Evolutionary conservation across 495 filamentous ascomycete species (phyloP).

Genomic region (Penicillium ochrochloron): DNA sequence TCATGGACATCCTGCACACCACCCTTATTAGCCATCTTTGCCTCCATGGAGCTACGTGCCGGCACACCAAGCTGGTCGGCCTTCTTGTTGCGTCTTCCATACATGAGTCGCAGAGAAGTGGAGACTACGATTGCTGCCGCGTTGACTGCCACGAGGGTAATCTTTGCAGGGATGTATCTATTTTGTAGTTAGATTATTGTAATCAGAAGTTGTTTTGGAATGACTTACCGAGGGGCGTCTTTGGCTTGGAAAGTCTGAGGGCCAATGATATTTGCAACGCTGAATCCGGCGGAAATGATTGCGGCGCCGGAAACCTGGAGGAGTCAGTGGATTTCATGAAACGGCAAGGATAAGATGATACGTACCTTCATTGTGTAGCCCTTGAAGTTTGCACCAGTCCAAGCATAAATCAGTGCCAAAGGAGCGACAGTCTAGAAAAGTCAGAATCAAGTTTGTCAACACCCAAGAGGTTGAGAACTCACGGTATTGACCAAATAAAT

Average conservation of each 20-base stretch:
- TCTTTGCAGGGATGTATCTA: slow-evolving; percentile 60
- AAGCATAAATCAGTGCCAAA: slow-evolving; percentile 47
- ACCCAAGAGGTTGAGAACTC: slow-evolving; percentile 6
- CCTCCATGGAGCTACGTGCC: slow-evolving; percentile 28
- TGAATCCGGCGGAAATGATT: slow-evolving; percentile 51
- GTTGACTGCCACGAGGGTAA: slow-evolving; percentile 57
- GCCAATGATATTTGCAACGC: slow-evolving; percentile 62
- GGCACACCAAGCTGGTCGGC: slow-evolving; percentile 27
- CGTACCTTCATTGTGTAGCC: slow-evolving; percentile 51
- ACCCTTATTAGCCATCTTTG: slow-evolving; percentile 12
- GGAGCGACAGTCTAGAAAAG: slow-evolving; percentile 36
- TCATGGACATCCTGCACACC: slow-evolving; percentile 20
- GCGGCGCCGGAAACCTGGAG: slow-evolving; percentile 33
- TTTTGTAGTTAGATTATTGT: neutral
- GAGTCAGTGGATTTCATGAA: neutral
- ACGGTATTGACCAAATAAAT: slow-evolving; percentile 65
- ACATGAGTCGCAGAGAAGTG: slow-evolving; percentile 42
- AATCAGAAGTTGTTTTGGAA: too few relatives aligned
- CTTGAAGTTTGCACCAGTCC: slow-evolving; percentile 48
- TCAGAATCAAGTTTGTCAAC: neutral
- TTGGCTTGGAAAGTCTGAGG: slow-evolving; percentile 60
- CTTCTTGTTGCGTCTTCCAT: slow-evolving; percentile 34
- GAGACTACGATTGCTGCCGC: slow-evolving; percentile 48
- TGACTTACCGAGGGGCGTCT: slow-evolving; percentile 48
- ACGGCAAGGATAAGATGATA: neutral